Evolutionary conservation across 176 grass and related monocot species (phyloP).

Genomic region (Musa schizocarpa): DNA sequence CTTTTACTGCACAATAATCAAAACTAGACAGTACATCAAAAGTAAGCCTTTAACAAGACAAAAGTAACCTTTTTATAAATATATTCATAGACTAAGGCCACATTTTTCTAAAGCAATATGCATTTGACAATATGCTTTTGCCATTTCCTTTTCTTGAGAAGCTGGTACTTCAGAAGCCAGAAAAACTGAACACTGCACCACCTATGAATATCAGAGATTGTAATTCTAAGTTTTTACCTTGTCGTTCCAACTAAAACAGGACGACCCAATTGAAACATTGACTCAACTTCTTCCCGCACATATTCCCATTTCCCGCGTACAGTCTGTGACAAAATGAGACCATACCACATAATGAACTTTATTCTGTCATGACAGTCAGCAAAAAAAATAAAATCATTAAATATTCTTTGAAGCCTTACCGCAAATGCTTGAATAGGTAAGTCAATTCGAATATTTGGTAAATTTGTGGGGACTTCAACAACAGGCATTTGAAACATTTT

Average conservation of each 20-base stretch:
- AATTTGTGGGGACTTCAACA: constrained; percentile 90
- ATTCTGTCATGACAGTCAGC: background rate
- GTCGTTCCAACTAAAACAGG: constrained; percentile 96
- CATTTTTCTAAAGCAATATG: background rate
- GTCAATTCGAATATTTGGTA: constrained; percentile 80
- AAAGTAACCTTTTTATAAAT: too few species aligned
- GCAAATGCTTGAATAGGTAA: constrained; percentile 98
- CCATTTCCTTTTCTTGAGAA: background rate
- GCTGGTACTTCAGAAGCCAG: background rate
- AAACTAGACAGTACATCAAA: too few species aligned
- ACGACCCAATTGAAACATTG: constrained; percentile 73
- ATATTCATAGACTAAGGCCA: too few species aligned
- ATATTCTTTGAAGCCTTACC: constrained; percentile 30
- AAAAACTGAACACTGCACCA: background rate
- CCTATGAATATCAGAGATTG: background rate
- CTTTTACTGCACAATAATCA: too few species aligned
- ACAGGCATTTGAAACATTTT: constrained; percentile 99
- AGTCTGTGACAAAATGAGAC: constrained; percentile 48
- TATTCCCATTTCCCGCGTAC: constrained; percentile 87
- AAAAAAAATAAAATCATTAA: constrained; percentile 4
- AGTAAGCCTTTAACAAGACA: too few species aligned
- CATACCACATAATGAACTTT: constrained; percentile 8
- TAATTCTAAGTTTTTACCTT: constrained; percentile 41
- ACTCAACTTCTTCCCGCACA: constrained; percentile 74
- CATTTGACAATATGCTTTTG: background rate